Evolutionary conservation across 2,329 filamentous ascomycete species (phyloP).

Genomic region (Aspergillus neoniger): DNA sequence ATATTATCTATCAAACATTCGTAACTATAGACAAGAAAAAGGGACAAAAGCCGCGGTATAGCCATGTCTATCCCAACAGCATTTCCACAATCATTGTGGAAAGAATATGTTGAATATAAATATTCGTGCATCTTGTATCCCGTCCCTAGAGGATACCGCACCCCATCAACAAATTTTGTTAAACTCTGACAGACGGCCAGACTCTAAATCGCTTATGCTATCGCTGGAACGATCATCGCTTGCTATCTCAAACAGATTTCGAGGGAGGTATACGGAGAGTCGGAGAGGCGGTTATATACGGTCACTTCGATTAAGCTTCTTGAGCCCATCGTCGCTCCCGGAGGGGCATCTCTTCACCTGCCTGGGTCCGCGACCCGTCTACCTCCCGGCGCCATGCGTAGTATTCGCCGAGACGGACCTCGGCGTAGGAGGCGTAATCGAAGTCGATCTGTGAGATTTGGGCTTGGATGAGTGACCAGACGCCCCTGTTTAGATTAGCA

Average conservation of each 20-base stretch:
- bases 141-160: background rate
- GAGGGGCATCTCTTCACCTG: constrained; percentile 64
- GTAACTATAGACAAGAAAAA: too few relatives aligned
- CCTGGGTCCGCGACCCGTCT: constrained; percentile 60
- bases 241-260: background rate
- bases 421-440: constrained; percentile 90
- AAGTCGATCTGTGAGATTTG: constrained; percentile 95
- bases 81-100: too few relatives aligned
- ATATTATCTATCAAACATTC: too few relatives aligned
- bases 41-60: too few relatives aligned
- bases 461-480: constrained; percentile 94
- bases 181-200: background rate
- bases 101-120: too few relatives aligned
- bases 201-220: background rate
- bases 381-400: constrained; percentile 83
- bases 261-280: background rate
- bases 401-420: constrained; percentile 83
- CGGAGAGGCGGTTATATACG: background rate
- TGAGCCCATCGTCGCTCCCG: constrained; percentile 81
- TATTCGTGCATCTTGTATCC: background rate
- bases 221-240: background rate
- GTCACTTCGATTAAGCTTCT: constrained; percentile 36
- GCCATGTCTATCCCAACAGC: too few relatives aligned
- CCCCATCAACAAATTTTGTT: background rate
- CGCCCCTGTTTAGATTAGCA: constrained; percentile 67